Base-by-base conservation (phyloP, 2,329 filamentous ascomycete genomes). In the Neofusicoccum sp. region DNA sequence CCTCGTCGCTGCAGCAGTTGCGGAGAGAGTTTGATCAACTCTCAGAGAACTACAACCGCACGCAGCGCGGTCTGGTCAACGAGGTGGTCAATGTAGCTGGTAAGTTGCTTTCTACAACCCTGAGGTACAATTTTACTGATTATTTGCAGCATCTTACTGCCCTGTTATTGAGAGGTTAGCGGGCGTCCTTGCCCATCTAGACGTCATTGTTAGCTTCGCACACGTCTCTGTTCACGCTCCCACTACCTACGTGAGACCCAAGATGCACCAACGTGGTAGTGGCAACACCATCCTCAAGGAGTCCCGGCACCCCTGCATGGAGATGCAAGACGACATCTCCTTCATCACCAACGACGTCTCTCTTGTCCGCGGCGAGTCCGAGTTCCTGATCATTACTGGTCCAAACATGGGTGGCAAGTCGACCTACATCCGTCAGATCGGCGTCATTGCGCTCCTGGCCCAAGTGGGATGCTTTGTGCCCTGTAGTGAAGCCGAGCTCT, bases 401-500 rank as follows among this genome's bases (percentile, higher is more conserved):
- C 95, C 95, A 54, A 99, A 99, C 76, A 99, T 99, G 95, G 96
- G 95, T 67, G 95, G 95, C 68, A 99, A 99, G 78, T 96, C 91
- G 7, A 99, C 93, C 0, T 99, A 97, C 73, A 99, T 99, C 71
- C 89, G 96, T 16, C 95, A 98, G 74, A 96, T 96, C 24, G 95
- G 93, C 33, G 95, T 97, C 58, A 95, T 99, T 63, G 93, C 95
- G 1, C 84, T 99, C 36, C 96, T 99, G 92, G 95, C 95, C 0
- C 95, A 99, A 73, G 87, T 96, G 20, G 95, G 95, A 60, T 96
- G 92, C 75, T 99, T 98, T 70, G 96, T 99, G 0, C 95, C 95
- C 1, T 97, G 93, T 69, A 80, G 88, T 3, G 88, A 91, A 72
- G 95, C 96, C 12, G 93, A 98, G 75, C 79, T 99, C 45, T 96